Conservation (phyloP, 1,139 yeast genomes). For the Nadsonia starkeyi-henricii region DNA sequence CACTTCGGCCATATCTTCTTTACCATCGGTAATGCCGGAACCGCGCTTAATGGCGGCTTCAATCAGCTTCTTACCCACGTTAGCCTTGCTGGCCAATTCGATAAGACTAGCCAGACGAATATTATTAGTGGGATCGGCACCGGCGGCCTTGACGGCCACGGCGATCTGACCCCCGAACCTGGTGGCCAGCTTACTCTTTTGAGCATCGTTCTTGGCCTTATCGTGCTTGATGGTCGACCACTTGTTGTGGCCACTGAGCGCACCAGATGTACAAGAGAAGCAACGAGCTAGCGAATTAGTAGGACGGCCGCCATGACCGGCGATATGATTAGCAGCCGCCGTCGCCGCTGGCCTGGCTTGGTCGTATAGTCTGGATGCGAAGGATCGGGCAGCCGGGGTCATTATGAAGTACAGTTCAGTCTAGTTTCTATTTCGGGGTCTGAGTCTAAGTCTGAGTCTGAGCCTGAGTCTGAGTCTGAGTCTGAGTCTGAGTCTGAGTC, state of each 20-base stretch:
- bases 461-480: no score
- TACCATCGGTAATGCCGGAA: conserved; percentile 36
- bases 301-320: no score
- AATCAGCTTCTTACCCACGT: conserved; percentile 71
- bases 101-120: conserved; percentile 60
- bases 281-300: not conserved
- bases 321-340: not conserved
- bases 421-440: no score
- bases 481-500: no score
- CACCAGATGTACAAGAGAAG: conserved; percentile 1
- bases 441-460: no score
- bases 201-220: conserved; percentile 84
- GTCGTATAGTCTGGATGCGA: not conserved
- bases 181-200: conserved; percentile 54
- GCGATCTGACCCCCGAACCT: conserved; percentile 61
- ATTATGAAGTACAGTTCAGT: no score
- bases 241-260: conserved; percentile 61
- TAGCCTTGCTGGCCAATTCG: conserved; percentile 64
- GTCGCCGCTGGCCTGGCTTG: not conserved
- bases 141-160: conserved; percentile 51
- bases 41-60: conserved; percentile 83
- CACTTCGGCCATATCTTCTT: conserved; percentile 26
- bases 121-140: conserved; percentile 46
- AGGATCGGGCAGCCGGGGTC: not conserved
- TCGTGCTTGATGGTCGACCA: conserved; percentile 94